These are phyloP conservation scores for Silybum marianum DNA, from an alignment of 129 eudicot genomes.

Conservation along the genomic window DNA sequence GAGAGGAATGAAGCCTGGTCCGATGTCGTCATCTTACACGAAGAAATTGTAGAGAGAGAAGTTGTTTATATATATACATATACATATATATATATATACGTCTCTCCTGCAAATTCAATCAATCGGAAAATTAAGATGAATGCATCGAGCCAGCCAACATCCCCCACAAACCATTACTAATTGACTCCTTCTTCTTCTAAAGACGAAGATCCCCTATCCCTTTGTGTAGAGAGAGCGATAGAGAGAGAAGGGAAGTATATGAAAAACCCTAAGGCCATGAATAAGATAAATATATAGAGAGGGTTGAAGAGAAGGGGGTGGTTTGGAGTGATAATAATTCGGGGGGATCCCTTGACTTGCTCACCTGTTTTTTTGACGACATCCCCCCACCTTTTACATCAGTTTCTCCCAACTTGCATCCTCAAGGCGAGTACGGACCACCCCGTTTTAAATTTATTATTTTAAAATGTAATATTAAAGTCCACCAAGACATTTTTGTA, in stretches of 20 bases:
- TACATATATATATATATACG: neutral
- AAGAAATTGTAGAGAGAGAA: slow-evolving; percentile 23
- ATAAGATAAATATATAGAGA: slow-evolving; percentile 24
- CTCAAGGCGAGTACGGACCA: slow-evolving; percentile 15
- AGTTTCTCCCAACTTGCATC: slow-evolving; percentile 12
- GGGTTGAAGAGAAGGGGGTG: neutral
- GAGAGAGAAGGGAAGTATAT: neutral
- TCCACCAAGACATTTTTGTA: neutral
- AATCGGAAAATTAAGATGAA: slow-evolving; percentile 30
- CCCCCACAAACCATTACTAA: slow-evolving; percentile 56
- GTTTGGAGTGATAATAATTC: too few relatives aligned
- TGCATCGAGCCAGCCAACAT: slow-evolving; percentile 72
- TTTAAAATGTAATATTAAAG: neutral
- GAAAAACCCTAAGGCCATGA: slow-evolving; percentile 31
- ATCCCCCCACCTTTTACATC: neutral
- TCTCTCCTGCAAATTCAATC: slow-evolving; percentile 11
- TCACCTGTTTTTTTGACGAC: neutral
- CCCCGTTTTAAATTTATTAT: neutral
- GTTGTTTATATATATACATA: neutral
- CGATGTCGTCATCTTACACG: slow-evolving; percentile 55
- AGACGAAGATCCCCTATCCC: neutral
- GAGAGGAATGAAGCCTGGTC: slow-evolving; percentile 99
- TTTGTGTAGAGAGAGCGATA: neutral
- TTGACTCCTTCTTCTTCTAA: neutral
- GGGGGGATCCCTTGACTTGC: slow-evolving; percentile 19